A percentile compares a stretch with the other conserved stretches of the same genome.
phyloP scores from a whole-genome alignment of 345 rosid species.

The Carallia brachiata region DNA sequence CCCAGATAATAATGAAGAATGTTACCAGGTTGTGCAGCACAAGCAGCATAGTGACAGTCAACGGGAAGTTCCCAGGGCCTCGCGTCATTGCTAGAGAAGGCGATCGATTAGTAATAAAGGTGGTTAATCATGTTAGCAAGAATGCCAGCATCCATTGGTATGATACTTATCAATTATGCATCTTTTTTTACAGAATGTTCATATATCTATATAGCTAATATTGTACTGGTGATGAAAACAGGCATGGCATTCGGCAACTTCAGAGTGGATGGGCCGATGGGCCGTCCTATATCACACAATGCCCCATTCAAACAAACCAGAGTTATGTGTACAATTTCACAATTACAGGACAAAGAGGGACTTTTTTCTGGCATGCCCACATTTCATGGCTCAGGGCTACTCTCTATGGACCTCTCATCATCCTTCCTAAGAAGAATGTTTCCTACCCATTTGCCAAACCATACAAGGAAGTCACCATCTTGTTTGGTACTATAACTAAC shows the following conservation, averaged over 20 bases:
- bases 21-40: slow-evolving; percentile 46
- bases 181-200: neutral
- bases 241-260: slow-evolving; percentile 76
- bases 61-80: slow-evolving; percentile 61
- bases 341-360: slow-evolving; percentile 67
- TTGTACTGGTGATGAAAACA: slow-evolving; percentile 16
- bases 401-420: slow-evolving; percentile 66
- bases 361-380: slow-evolving; percentile 79
- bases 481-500: slow-evolving; percentile 45
- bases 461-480: slow-evolving; percentile 59
- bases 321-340: slow-evolving; percentile 73
- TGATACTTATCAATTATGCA: neutral
- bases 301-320: slow-evolving; percentile 65
- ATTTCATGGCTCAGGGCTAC: slow-evolving; percentile 70
- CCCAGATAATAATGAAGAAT: slow-evolving; percentile 40
- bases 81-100: slow-evolving; percentile 52
- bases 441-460: slow-evolving; percentile 73
- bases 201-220: neutral
- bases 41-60: slow-evolving; percentile 49
- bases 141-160: slow-evolving; percentile 58
- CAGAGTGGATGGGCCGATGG: slow-evolving; percentile 84
- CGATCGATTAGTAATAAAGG: slow-evolving; percentile 46
- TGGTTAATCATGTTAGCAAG: slow-evolving; percentile 45
- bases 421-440: slow-evolving; percentile 51
- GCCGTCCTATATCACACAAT: slow-evolving; percentile 68